Base-by-base conservation (phyloP, 2,329 filamentous ascomycete genomes). In the Monascus ruber region DNA sequence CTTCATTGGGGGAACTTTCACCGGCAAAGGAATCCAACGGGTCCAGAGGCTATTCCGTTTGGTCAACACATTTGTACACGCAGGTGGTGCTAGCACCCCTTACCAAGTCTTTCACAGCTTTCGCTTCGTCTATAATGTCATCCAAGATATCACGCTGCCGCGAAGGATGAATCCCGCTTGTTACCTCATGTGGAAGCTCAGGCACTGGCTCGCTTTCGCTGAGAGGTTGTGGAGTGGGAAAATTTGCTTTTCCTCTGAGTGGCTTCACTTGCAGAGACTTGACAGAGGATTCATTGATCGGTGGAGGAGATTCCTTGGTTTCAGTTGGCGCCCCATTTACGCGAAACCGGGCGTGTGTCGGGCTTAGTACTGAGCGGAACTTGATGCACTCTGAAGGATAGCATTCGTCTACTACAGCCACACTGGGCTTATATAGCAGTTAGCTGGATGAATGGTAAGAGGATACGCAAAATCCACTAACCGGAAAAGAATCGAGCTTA, bases 381-480 rank as follows among this genome's bases (percentile, higher is more conserved):
- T 65, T 62, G 31, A 85, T 71, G 46, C 82, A 87, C 40, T 87
- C 81, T 2, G 81, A 63, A 0, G 80, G 75, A 49, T 82, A 89
- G 0, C 69, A 64, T 36, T 84, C 79, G 41, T 79, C 81, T 7
- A 87, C 79, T 3, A 94, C n/a, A 52, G 49, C 50, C 10, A 64
- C 41, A 6, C 47, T 46, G 6, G 49, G 11, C 60, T 29, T 64
- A 29, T 24, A 11, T 28, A 24, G 31, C 29, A 6, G 37, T 56
- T 28, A 55, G 52, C 36, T 39, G 24, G 10, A 7, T 31, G 11
- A 26, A 43, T 11, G 9, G 26, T 6, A 26, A 34, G 24, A 25
- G 29, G 6, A 26, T 39, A 24, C 28, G 6, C 32, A 11, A 34
- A n/a, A 26, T 8, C 36, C 24, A 58, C 69, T 51, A 48, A 72